Evolutionary conservation across 352 stramenopile genomes (phyloP).

Genomic region (Pythium phragmitis): DNA sequence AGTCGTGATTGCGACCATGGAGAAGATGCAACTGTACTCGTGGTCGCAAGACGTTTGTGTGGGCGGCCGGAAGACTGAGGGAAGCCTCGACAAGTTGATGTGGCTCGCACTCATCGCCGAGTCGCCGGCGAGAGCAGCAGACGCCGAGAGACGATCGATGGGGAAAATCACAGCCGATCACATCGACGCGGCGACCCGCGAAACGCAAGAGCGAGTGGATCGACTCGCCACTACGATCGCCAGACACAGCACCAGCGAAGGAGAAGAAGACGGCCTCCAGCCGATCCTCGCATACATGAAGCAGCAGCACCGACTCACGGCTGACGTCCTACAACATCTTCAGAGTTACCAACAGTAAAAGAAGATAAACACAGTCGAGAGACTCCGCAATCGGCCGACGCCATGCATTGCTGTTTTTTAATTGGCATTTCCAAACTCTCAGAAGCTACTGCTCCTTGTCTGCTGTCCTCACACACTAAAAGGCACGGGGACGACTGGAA

Average conservation of each 20-base stretch:
- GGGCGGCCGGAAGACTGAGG: neutral
- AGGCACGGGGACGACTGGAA: neutral
- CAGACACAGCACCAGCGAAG: neutral
- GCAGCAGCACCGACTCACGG: conserved; percentile 15
- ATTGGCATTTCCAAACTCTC: conserved; percentile 11
- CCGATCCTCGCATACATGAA: conserved; percentile 3
- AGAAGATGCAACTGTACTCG: conserved; percentile 23
- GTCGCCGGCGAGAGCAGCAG: conserved; percentile 13
- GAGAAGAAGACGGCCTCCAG: neutral
- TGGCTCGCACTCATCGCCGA: conserved; percentile 21
- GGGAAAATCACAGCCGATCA: conserved; percentile 13
- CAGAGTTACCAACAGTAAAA: neutral
- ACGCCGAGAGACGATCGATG: conserved; percentile 5
- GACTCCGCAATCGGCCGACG: conserved; percentile 29
- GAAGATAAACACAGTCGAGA: conserved; percentile 1
- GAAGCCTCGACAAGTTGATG: conserved; percentile 17
- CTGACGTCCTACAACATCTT: neutral
- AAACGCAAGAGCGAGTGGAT: neutral
- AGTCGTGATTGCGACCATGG: conserved; percentile 21
- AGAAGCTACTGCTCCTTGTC: conserved; percentile 2
- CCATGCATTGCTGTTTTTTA: conserved; percentile 10
- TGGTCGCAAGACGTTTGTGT: conserved; percentile 27
- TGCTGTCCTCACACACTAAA: neutral
- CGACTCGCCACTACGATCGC: conserved; percentile 3
- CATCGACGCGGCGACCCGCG: conserved; percentile 13